phyloP scores from a whole-genome alignment of 2,329 filamentous ascomycete species.

The Didymella lethalis region DNA sequence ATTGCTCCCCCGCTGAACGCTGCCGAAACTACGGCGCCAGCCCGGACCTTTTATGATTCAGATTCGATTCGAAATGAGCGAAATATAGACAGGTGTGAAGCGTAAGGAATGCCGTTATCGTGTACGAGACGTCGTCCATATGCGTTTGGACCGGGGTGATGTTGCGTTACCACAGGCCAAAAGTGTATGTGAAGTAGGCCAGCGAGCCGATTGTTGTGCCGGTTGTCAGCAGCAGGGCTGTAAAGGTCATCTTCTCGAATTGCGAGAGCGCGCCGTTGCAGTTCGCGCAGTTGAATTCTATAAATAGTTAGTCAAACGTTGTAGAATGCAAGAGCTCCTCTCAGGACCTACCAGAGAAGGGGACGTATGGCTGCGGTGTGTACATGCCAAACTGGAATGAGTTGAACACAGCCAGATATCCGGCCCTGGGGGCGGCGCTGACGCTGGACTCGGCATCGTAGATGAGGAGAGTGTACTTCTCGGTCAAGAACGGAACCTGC shows the following conservation, averaged over 20 bases:
- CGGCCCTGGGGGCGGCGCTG: slow-evolving; percentile 61
- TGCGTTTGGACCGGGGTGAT: slow-evolving; percentile 8
- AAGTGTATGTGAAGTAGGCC: slow-evolving; percentile 59
- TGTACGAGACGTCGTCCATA: slow-evolving; percentile 19
- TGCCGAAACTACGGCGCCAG: slow-evolving; percentile 26
- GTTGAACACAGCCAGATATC: slow-evolving; percentile 62
- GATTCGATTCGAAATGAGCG: slow-evolving; percentile 30
- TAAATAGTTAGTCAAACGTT: slow-evolving; percentile 16
- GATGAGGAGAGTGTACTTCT: slow-evolving; percentile 70
- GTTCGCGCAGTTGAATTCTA: slow-evolving; percentile 64
- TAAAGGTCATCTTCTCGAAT: slow-evolving; percentile 63
- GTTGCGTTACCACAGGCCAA: slow-evolving; percentile 50
- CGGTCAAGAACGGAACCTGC: slow-evolving; percentile 60
- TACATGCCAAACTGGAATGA: slow-evolving; percentile 71
- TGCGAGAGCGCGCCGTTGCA: slow-evolving; percentile 63
- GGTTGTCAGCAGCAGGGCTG: slow-evolving; percentile 64
- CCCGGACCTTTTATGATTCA: slow-evolving; percentile 23
- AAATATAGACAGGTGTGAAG: slow-evolving; percentile 34
- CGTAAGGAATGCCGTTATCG: slow-evolving; percentile 35
- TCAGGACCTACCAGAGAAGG: slow-evolving; percentile 54
- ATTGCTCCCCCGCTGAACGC: slow-evolving; percentile 24
- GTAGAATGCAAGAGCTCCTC: slow-evolving; percentile 19
- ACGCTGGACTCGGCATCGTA: slow-evolving; percentile 65
- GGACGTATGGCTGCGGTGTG: slow-evolving; percentile 59
- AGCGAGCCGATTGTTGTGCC: slow-evolving; percentile 66